Base-by-base conservation (phyloP, 371 early-diverging fungal species). In the Apophysomyces elegans region DNA sequence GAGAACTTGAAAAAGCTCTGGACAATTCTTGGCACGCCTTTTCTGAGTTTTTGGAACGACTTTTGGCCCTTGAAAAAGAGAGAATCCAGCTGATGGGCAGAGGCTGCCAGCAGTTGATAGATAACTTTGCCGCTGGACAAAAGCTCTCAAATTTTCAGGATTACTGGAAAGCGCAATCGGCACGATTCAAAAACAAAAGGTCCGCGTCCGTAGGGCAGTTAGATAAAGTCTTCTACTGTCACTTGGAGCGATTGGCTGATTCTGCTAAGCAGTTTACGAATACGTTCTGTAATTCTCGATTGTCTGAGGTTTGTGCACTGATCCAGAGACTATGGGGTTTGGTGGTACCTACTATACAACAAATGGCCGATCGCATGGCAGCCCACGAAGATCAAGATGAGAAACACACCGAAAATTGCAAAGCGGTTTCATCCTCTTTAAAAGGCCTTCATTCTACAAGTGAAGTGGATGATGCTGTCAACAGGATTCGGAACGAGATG, bases 191-290 rank as follows among this genome's bases (percentile, higher is more conserved):
- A 11, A 59, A 18, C n/a, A 38, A 38, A 12, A 35, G 36, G 8
- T 21, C 41, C 37, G 18, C 43, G 11, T 59, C 59, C 26, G 77
- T 86, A 4, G 77, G 67, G 21, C 84, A 81, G 12, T 67, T 89
- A 13, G 89, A 89, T 70, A 60, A 65, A 4, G 68, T 79, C 7
- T 79, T 89, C 63, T 58, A 70, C 35, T 59, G 72, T 16, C 85
- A 87, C 57, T 78, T 89, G 59, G 77, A 83, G 4, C 59, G 56
- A 14, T 39, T 74, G 4, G 62, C 47, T 21, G 8, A 18, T 13
- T 21, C 59, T 7, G 60, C 47, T 0, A 32, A 62, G 12, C 46
- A 66, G 2, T 74, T 74, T 37, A 36, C 66, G 44, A 11, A 39
- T 35, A 56, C 58, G 1, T 74, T 74, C 21, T 68, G 71, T 64